Evolutionary conservation across 768 basidiomycete genomes (phyloP).

Genomic region (Cyclocybe cylindracea): DNA sequence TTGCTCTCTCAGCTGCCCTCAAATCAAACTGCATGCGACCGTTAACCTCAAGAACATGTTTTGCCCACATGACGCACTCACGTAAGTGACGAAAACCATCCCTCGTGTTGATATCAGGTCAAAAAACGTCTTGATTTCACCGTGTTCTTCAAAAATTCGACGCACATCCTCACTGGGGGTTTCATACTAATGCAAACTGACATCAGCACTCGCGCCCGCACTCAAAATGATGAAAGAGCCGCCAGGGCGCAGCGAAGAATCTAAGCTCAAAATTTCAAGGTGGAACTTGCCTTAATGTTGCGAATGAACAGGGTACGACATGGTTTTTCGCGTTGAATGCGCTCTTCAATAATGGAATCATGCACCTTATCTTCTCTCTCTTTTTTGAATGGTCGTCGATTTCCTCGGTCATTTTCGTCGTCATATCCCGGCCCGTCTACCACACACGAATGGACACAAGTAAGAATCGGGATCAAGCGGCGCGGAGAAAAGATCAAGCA

Average conservation of each 20-base stretch:
- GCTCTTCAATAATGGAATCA: constrained; percentile 90
- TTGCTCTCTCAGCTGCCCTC: constrained; percentile 88
- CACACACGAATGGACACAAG: constrained; percentile 48
- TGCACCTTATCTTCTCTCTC: constrained; percentile 89
- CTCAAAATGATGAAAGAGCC: constrained; percentile 9
- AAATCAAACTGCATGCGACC: constrained; percentile 74
- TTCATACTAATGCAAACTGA: constrained; percentile 65
- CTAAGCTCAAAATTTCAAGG: constrained; percentile 20
- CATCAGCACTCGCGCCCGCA: constrained; percentile 17
- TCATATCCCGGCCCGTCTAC: constrained; percentile 65
- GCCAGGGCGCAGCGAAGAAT: constrained; percentile 6
- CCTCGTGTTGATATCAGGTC: constrained; percentile 92
- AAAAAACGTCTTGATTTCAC: constrained; percentile 96
- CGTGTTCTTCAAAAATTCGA: constrained; percentile 86
- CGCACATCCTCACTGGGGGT: constrained; percentile 85
- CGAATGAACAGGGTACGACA: constrained; percentile 96
- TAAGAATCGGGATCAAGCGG: constrained; percentile 45
- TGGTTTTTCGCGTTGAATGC: constrained; percentile 90
- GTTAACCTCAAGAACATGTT: constrained; percentile 14
- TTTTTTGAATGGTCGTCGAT: constrained; percentile 57
- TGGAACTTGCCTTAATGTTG: constrained; percentile 89
- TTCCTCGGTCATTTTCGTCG: constrained; percentile 52
- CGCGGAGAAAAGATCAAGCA: constrained; percentile 36
- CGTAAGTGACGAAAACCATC: constrained; percentile 99
- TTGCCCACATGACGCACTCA: constrained; percentile 46